phyloP scores from a whole-genome alignment of 1,139 yeast genomes.

The Taphrina sp. region DNA sequence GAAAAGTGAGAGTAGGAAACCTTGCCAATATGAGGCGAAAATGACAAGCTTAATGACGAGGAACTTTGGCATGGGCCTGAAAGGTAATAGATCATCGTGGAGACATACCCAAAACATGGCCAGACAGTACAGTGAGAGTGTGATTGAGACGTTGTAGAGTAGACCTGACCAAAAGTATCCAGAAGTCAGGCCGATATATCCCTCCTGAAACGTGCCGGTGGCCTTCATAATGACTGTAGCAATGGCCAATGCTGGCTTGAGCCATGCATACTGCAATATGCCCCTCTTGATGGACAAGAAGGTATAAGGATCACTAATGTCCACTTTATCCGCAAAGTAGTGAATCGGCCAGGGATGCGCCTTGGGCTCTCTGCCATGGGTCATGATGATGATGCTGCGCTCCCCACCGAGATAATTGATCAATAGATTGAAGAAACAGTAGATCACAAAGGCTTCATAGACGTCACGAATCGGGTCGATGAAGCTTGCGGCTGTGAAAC shows the following conservation, averaged over 20 bases:
- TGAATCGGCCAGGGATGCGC: constrained; percentile 59
- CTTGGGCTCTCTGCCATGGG: constrained; percentile 74
- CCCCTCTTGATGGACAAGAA: constrained; percentile 78
- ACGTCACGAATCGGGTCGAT: constrained; percentile 81
- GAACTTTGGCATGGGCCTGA: constrained; percentile 87
- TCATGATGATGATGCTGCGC: constrained; percentile 67
- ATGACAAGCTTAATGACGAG: constrained; percentile 88
- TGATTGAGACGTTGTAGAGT: constrained; percentile 74
- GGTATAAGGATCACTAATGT: constrained; percentile 80
- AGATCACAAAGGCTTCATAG: constrained; percentile 89
- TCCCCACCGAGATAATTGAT: constrained; percentile 91
- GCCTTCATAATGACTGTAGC: constrained; percentile 55
- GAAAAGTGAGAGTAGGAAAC: constrained; percentile 64
- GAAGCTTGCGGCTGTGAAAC: constrained; percentile 51
- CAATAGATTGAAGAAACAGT: constrained; percentile 80
- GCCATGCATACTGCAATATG: constrained; percentile 90
- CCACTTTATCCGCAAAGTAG: constrained; percentile 58
- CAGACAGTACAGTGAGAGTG: constrained; percentile 75
- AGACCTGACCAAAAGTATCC: constrained; percentile 67
- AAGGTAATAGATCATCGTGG: constrained; percentile 69
- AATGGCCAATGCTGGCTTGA: constrained; percentile 75
- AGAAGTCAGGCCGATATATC: constrained; percentile 52
- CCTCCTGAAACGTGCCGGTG: constrained; percentile 50
- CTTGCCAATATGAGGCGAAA: constrained; percentile 97
- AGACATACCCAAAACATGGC: constrained; percentile 92